Base-by-base conservation (phyloP, 805 yeast species). In the Kockiozyma suomiensis region DNA sequence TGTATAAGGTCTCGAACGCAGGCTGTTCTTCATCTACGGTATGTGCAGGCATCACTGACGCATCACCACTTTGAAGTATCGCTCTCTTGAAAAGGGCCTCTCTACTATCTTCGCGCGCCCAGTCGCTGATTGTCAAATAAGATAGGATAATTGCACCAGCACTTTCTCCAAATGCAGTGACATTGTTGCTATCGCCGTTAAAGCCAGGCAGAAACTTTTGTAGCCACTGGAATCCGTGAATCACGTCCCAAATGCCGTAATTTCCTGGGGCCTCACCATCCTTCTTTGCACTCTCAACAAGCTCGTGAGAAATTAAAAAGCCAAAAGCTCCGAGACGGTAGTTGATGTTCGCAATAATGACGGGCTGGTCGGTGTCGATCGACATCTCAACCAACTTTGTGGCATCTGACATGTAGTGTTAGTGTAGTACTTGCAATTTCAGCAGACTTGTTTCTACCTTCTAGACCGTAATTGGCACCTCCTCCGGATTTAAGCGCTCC, bases 241-340 rank as follows among this genome's bases (percentile, higher is more conserved):
- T 46, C 10, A 38, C 37, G 64, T 79, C 82, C 79, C 80, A 77
- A 40, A 78, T 71, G 1, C 81, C 81, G 53, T 73, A 73, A 56
- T 78, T 75, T 25, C 72, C 50, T 3, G 56, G 49, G 8, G 51
- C 54, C 25, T 59, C 64, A 17, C 50, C 56, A 37, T 51, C 56
- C 17, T 67, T 40, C 23, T 63, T 49, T 21, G 72, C 74, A 38
- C 72, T 74, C 42, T 71, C 76, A 48, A 74, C 50, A 57, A 73
- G 66, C 65, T 82, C 79, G 71, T 74, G 75, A 10, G 73, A 61
- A 1, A 77, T 65, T 25, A 78, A 52, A 60, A 78, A 78, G 3
- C 81, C 81, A 68, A 77, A 76, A 54, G 75, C 70, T 56, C 76
- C 76, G 47, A 78, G 67, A 54, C 81, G 67, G 62, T 78, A 78